phyloP scores from a whole-genome alignment of 116 monocot species.

The Zostera marina region DNA sequence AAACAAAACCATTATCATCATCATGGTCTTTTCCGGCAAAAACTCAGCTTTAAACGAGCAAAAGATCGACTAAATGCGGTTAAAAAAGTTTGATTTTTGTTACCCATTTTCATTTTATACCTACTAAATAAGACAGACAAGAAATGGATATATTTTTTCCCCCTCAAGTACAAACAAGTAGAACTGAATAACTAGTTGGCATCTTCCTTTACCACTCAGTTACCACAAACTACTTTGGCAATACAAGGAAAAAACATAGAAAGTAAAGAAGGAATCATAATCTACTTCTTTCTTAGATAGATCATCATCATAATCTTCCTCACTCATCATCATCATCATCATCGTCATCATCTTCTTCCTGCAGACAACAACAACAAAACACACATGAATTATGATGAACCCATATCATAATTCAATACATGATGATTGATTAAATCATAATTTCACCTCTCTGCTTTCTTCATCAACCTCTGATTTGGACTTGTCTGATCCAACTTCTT shows the following conservation, averaged over 20 bases:
- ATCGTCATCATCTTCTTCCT: conserved; percentile 3
- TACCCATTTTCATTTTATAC: too few relatives aligned
- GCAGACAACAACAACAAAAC: background rate
- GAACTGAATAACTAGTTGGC: too few relatives aligned
- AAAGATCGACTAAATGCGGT: conserved; percentile 34
- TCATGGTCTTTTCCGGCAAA: conserved; percentile 45
- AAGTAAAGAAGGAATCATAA: background rate
- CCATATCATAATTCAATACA: background rate
- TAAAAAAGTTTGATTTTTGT: conserved; percentile 7
- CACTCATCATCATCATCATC: background rate
- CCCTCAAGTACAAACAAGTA: too few relatives aligned
- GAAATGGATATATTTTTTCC: too few relatives aligned
- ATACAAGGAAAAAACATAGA: too few relatives aligned
- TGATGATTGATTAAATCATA: background rate
- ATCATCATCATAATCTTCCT: background rate
- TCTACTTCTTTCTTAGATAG: background rate
- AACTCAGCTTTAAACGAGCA: conserved; percentile 36
- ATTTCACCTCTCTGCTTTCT: conserved; percentile 16
- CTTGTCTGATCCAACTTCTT: conserved; percentile 21
- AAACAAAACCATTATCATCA: conserved; percentile 38
- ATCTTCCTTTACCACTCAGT: too few relatives aligned
- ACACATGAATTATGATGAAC: background rate
- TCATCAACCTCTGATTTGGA: conserved; percentile 28
- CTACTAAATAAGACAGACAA: too few relatives aligned
- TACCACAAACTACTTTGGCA: too few relatives aligned